Conservation (phyloP, 305 asterid species). For the Rubia tinctorum region DNA sequence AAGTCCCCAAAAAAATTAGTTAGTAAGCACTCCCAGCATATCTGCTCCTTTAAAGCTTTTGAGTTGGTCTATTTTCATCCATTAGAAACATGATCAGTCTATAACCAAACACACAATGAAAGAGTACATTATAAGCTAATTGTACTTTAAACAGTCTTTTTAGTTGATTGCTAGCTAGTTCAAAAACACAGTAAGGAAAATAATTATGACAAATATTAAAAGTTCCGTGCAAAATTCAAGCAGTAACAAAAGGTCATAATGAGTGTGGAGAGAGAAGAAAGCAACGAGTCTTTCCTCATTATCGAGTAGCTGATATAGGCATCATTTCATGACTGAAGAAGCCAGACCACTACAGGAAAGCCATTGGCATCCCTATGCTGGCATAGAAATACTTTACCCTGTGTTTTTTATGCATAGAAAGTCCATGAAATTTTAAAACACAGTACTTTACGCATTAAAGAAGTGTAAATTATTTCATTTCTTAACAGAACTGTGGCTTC, state of each 20-base stretch:
- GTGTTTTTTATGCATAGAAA: background rate
- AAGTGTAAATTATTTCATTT: background rate
- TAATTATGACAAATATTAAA: background rate
- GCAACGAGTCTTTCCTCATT: conserved; percentile 7
- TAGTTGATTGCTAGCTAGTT: background rate
- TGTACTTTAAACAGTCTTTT: no score
- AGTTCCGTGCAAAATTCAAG: background rate
- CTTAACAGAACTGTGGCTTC: background rate
- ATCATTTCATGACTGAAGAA: conserved; percentile 4
- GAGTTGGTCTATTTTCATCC: conserved; percentile 12
- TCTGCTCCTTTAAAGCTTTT: conserved; percentile 5
- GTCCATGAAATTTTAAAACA: background rate
- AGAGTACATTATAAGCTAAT: background rate
- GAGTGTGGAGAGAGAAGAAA: conserved; percentile 6
- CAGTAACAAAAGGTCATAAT: conserved; percentile 1
- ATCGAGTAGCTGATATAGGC: conserved; percentile 11
- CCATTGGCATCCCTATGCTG: conserved; percentile 1
- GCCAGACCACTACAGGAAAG: conserved; percentile 1
- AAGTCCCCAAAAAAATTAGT: conserved; percentile 18
- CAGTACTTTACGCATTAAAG: background rate
- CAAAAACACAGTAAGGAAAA: background rate
- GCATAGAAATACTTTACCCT: background rate
- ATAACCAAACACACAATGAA: background rate
- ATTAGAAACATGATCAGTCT: conserved; percentile 13
- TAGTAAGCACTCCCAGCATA: conserved; percentile 12